These are phyloP conservation scores for Papiliotrema flavescens DNA, from an alignment of 1,284 basidiomycete genomes.

Conservation along the genomic window DNA sequence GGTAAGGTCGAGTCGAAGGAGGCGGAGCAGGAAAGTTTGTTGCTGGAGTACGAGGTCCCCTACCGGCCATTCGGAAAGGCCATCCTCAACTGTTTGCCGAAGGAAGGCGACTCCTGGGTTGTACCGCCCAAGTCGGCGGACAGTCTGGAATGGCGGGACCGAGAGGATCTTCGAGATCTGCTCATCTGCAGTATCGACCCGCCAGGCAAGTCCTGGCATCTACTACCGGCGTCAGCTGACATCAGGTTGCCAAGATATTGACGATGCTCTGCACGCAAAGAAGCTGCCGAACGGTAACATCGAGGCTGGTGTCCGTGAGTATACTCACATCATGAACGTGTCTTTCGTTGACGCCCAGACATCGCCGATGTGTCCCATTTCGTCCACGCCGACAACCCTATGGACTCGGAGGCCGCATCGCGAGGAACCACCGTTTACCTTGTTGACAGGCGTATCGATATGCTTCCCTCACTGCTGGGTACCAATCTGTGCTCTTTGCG, in stretches of 20 bases:
- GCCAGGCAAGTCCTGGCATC: slow-evolving; percentile 58
- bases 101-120: slow-evolving; percentile 86
- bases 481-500: slow-evolving; percentile 95
- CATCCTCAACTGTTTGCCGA: slow-evolving; percentile 85
- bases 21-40: slow-evolving; percentile 89
- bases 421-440: slow-evolving; percentile 97
- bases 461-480: slow-evolving; percentile 90
- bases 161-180: slow-evolving; percentile 83
- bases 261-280: slow-evolving; percentile 95
- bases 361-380: slow-evolving; percentile 99
- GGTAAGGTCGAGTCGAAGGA: slow-evolving; percentile 91
- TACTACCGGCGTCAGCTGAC: neutral
- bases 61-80: slow-evolving; percentile 95
- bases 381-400: slow-evolving; percentile 87
- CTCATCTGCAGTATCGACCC: slow-evolving; percentile 97
- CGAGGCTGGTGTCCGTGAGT: slow-evolving; percentile 95
- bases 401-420: slow-evolving; percentile 94
- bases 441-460: slow-evolving; percentile 98
- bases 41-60: slow-evolving; percentile 94
- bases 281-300: slow-evolving; percentile 88
- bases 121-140: slow-evolving; percentile 72
- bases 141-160: slow-evolving; percentile 69
- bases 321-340: neutral
- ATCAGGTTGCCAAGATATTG: slow-evolving; percentile 93
- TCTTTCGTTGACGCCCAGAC: slow-evolving; percentile 55